Conservation (phyloP, 2,329 filamentous ascomycete species). For the Emergomyces africanus region DNA sequence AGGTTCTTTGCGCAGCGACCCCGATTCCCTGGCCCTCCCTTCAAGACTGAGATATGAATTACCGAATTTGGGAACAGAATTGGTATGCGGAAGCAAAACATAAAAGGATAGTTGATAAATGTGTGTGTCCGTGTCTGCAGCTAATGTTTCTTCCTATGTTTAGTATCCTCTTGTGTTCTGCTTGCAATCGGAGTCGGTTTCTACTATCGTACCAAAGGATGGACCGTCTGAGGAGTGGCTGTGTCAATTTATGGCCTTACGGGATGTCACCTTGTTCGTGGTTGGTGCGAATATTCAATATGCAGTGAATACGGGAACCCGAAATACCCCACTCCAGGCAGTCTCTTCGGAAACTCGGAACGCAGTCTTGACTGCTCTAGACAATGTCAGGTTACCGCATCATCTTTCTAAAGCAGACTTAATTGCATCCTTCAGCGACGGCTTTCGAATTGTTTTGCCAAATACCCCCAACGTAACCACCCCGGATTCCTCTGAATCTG, state of each 20-base stretch:
- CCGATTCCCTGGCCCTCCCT: conserved; percentile 23
- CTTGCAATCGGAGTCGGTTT: conserved; percentile 23
- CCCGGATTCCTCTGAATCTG: conserved; percentile 13
- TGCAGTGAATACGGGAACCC: conserved; percentile 22
- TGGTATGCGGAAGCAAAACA: conserved; percentile 18
- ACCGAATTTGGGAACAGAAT: conserved; percentile 25
- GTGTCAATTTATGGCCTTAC: conserved; percentile 26
- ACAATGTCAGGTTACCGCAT: conserved; percentile 23
- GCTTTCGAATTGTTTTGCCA: conserved; percentile 27
- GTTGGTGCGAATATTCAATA: conserved; percentile 30
- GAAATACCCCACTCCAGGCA: conserved; percentile 22
- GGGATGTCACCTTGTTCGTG: conserved; percentile 29
- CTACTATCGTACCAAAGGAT: conserved; percentile 20
- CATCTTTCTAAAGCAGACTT: conserved; percentile 25
- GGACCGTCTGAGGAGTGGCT: conserved; percentile 25
- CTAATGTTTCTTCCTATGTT: background rate
- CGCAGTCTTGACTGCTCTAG: conserved; percentile 25
- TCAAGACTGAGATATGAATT: conserved; percentile 21
- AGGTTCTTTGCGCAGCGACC: conserved; percentile 22
- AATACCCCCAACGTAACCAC: conserved; percentile 23
- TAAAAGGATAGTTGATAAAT: background rate
- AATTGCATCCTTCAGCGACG: conserved; percentile 23
- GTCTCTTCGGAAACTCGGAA: conserved; percentile 25
- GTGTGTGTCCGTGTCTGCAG: background rate
- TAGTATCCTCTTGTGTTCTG: conserved; percentile 29